Percentiles rank a stretch among this genome's conserved stretches.
Evolutionary conservation across 2,329 filamentous ascomycete genomes (phyloP).

Genomic region (Alternaria arbusti): DNA sequence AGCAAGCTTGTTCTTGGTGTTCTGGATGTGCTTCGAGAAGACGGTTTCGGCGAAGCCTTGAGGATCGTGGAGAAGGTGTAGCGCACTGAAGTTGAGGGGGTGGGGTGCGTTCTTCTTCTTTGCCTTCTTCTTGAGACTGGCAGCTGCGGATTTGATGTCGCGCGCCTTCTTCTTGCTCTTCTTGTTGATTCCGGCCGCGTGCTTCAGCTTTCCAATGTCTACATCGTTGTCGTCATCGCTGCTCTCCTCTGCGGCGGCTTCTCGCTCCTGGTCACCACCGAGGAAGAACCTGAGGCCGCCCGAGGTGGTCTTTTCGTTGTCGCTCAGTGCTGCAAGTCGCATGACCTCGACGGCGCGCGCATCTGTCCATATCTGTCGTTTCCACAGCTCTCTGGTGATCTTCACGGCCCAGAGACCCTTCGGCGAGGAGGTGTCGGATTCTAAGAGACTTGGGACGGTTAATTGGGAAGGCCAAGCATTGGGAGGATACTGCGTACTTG

Average conservation of each 20-base stretch:
- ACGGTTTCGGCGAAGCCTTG: slow-evolving; percentile 91
- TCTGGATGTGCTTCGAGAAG: slow-evolving; percentile 90
- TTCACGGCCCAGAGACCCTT: slow-evolving; percentile 97
- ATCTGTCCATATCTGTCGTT: slow-evolving; percentile 94
- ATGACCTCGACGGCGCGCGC: slow-evolving; percentile 96
- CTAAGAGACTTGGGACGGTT: slow-evolving; percentile 63
- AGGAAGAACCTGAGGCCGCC: slow-evolving; percentile 94
- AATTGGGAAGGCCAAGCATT: background rate
- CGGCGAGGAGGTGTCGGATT: slow-evolving; percentile 80
- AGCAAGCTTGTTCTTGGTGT: slow-evolving; percentile 80
- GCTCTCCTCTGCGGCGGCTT: slow-evolving; percentile 83
- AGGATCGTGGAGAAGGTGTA: slow-evolving; percentile 92
- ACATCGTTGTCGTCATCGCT: slow-evolving; percentile 75
- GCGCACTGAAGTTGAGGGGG: slow-evolving; percentile 91
- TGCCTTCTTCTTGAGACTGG: slow-evolving; percentile 79
- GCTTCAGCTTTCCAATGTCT: slow-evolving; percentile 81
- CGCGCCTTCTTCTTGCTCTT: slow-evolving; percentile 89
- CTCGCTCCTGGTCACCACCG: slow-evolving; percentile 92
- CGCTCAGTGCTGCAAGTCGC: slow-evolving; percentile 87
- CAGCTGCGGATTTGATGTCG: slow-evolving; percentile 78
- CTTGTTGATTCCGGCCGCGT: slow-evolving; percentile 92
- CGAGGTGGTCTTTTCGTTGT: slow-evolving; percentile 90
- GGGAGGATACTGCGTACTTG: slow-evolving; percentile 58
- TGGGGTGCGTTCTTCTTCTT: slow-evolving; percentile 88
- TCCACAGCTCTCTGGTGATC: slow-evolving; percentile 94